phyloP scores from a whole-genome alignment of 1,284 basidiomycete species.

The Ganoderma meredithae region DNA sequence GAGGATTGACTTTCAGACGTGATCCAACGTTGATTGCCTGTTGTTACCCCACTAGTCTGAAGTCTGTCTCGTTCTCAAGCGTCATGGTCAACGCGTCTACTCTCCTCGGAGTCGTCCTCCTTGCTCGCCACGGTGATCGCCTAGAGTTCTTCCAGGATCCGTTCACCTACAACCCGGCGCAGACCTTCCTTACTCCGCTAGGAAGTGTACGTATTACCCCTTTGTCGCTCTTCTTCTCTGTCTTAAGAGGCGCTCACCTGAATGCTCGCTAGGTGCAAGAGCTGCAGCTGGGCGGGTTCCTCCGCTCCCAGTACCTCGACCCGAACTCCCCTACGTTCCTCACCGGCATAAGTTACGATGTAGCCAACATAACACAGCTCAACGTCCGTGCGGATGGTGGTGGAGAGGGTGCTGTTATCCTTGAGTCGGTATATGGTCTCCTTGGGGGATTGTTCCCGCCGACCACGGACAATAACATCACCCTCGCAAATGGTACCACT shows the following conservation, averaged over 20 bases:
- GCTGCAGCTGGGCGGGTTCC: conserved; percentile 48
- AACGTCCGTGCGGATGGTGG: conserved; percentile 33
- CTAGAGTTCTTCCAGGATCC: conserved; percentile 48
- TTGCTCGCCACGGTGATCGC: conserved; percentile 56
- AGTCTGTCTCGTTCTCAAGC: neutral
- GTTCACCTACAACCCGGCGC: conserved; percentile 45
- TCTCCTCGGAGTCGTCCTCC: conserved; percentile 47
- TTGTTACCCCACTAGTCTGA: no score
- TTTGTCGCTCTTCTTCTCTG: no score
- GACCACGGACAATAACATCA: conserved; percentile 39
- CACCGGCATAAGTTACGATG: conserved; percentile 40
- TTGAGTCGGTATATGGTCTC: conserved; percentile 40
- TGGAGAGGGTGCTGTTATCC: conserved; percentile 44
- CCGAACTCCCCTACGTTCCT: conserved; percentile 41
- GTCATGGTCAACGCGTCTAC: conserved; percentile 22
- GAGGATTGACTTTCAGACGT: neutral
- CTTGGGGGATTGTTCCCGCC: conserved; percentile 47
- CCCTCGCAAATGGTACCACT: conserved; percentile 50
- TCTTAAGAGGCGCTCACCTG: no score
- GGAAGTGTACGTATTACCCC: no score
- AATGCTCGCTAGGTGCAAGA: conserved; percentile 43
- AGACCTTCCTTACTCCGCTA: conserved; percentile 41
- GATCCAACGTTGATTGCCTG: neutral
- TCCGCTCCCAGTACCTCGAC: conserved; percentile 48
- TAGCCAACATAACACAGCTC: conserved; percentile 34